These are phyloP conservation scores for Leccinum broughii DNA, from an alignment of 768 basidiomycete species.

Conservation along the genomic window DNA sequence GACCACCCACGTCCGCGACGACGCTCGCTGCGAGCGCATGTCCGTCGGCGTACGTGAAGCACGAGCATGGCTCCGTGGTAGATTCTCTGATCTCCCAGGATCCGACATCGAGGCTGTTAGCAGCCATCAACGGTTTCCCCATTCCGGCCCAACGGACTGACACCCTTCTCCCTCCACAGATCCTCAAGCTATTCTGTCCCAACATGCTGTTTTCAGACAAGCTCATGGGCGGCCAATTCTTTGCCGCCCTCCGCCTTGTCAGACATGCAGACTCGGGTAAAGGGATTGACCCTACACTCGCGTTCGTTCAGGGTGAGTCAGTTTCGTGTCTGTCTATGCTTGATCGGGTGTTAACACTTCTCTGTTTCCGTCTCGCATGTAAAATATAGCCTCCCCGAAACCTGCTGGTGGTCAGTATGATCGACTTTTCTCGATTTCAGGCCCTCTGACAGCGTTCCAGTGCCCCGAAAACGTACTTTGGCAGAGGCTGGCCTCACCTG, in stretches of 20 bases:
- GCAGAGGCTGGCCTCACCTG: too few species aligned
- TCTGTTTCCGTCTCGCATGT: too few species aligned
- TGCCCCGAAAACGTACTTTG: background rate
- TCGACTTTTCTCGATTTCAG: background rate
- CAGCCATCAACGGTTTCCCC: background rate
- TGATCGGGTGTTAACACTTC: too few species aligned
- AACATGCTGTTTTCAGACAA: conserved; percentile 50
- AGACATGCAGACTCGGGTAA: conserved; percentile 62
- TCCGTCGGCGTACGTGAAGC: conserved; percentile 62
- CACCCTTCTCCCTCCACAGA: conserved; percentile 38
- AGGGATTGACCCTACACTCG: conserved; percentile 61
- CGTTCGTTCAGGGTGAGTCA: conserved; percentile 71
- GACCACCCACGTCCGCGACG: conserved; percentile 30
- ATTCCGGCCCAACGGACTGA: background rate
- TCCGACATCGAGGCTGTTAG: conserved; percentile 60
- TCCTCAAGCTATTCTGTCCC: conserved; percentile 65
- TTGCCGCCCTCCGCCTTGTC: conserved; percentile 69
- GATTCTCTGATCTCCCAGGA: conserved; percentile 56
- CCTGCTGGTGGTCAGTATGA: background rate
- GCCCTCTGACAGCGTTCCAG: background rate
- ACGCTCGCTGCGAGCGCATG: conserved; percentile 55
- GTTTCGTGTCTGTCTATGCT: too few species aligned
- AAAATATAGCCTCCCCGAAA: too few species aligned
- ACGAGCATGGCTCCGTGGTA: conserved; percentile 73
- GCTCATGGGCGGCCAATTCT: conserved; percentile 71